Conservation (phyloP, 2,329 filamentous ascomycete genomes). For the Fonsecaea pedrosoi region DNA sequence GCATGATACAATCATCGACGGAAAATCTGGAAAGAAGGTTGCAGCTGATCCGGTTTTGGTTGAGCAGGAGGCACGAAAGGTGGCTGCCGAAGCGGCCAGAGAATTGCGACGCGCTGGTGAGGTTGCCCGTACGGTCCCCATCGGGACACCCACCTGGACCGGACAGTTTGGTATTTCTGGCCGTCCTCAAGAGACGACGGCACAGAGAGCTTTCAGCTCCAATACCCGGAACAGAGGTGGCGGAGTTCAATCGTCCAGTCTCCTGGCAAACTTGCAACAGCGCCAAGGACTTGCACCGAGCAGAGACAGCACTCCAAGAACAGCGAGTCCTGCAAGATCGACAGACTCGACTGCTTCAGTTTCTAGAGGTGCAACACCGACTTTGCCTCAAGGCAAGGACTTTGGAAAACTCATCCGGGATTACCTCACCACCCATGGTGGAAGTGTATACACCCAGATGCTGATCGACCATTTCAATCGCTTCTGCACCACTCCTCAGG, state of each 20-base stretch:
- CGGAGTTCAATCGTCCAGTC: slow-evolving; percentile 49
- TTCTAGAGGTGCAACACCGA: slow-evolving; percentile 42
- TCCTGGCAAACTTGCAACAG: slow-evolving; percentile 64
- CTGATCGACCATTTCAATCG: slow-evolving; percentile 89
- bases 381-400: slow-evolving; percentile 59
- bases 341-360: slow-evolving; percentile 30
- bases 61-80: slow-evolving; percentile 78
- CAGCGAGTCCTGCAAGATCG: slow-evolving; percentile 39
- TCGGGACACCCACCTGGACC: slow-evolving; percentile 93
- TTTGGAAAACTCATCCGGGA: slow-evolving; percentile 76
- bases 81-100: slow-evolving; percentile 77
- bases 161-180: slow-evolving; percentile 81
- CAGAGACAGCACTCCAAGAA: slow-evolving; percentile 31
- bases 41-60: slow-evolving; percentile 79
- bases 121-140: slow-evolving; percentile 73
- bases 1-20: slow-evolving; percentile 88
- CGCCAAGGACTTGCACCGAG: slow-evolving; percentile 52
- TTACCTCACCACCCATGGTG: slow-evolving; percentile 79
- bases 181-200: slow-evolving; percentile 64
- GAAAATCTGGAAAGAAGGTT: slow-evolving; percentile 65
- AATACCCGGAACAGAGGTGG: slow-evolving; percentile 37
- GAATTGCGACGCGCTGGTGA: slow-evolving; percentile 76
- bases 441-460: slow-evolving; percentile 80
- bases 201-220: slow-evolving; percentile 54
- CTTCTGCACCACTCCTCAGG: slow-evolving; percentile 71